These are phyloP conservation scores for Themeda triandra DNA, from an alignment of 176 grass and related monocot species.

Conservation along the genomic window DNA sequence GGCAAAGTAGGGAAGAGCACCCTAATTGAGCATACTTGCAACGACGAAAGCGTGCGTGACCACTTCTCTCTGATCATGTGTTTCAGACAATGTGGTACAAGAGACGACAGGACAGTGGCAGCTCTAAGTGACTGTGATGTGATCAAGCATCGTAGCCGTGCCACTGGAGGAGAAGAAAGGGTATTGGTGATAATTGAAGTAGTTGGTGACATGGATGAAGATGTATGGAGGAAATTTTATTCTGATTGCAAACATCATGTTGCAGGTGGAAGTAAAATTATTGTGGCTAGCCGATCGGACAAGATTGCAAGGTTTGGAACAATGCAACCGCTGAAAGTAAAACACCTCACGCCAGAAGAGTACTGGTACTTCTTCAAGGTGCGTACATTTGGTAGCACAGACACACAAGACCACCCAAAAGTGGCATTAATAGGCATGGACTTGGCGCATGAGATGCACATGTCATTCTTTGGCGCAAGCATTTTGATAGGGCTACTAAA, in stretches of 20 bases:
- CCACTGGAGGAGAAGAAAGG: neutral
- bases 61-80: neutral
- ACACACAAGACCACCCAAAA: neutral
- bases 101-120: neutral
- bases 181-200: no score
- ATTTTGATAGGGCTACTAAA: neutral
- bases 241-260: neutral
- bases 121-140: neutral
- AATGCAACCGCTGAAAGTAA: neutral
- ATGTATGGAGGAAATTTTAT: neutral
- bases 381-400: constrained; percentile 6
- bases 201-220: no score
- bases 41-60: neutral
- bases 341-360: neutral
- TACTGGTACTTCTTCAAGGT: constrained; percentile 22
- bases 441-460: neutral
- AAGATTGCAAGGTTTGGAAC: neutral
- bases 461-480: constrained; percentile 1
- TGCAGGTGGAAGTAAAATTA: constrained; percentile 14
- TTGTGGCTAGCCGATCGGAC: neutral
- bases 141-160: neutral
- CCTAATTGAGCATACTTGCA: neutral
- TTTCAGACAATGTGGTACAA: neutral
- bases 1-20: constrained; percentile 14
- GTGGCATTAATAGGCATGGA: neutral